Conservation (phyloP, 2,329 filamentous ascomycete genomes). For the Aphanocladium album region DNA sequence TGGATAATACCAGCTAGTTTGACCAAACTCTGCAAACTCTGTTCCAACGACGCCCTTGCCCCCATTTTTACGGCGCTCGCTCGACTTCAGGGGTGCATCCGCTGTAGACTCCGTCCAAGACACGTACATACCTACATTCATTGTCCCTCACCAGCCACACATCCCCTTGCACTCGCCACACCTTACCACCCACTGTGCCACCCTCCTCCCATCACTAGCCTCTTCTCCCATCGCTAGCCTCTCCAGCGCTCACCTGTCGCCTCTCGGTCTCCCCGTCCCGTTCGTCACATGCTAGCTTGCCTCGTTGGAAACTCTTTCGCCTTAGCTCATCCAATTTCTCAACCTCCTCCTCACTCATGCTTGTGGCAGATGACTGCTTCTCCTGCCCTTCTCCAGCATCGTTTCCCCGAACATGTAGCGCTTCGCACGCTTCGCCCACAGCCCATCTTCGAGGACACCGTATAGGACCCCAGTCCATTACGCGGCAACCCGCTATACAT, state of each 20-base stretch:
- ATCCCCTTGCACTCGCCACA: not conserved
- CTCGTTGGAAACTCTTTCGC: not conserved
- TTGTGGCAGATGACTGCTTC: not conserved
- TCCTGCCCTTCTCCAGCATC: not conserved
- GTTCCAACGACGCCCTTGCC: not conserved
- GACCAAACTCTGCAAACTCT: not conserved
- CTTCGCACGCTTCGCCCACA: not conserved
- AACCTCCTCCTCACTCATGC: not conserved
- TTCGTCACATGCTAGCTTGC: not conserved
- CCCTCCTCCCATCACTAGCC: not conserved
- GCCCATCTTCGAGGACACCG: conserved; percentile 2
- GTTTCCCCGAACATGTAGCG: conserved; percentile 5
- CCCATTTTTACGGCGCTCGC: not conserved
- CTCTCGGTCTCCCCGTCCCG: not conserved
- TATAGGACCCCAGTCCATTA: not conserved
- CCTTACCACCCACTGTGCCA: not conserved
- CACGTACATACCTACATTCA: too few species aligned
- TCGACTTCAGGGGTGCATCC: not conserved
- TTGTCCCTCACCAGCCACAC: not conserved
- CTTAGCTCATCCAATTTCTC: conserved; percentile 1
- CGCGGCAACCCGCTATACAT: not conserved
- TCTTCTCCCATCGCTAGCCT: not conserved
- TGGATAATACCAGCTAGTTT: not conserved
- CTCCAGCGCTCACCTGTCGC: not conserved
- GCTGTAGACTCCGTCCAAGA: not conserved